Evolutionary conservation across 2,329 filamentous ascomycete species (phyloP).

Genomic region (Fusarium sp.): DNA sequence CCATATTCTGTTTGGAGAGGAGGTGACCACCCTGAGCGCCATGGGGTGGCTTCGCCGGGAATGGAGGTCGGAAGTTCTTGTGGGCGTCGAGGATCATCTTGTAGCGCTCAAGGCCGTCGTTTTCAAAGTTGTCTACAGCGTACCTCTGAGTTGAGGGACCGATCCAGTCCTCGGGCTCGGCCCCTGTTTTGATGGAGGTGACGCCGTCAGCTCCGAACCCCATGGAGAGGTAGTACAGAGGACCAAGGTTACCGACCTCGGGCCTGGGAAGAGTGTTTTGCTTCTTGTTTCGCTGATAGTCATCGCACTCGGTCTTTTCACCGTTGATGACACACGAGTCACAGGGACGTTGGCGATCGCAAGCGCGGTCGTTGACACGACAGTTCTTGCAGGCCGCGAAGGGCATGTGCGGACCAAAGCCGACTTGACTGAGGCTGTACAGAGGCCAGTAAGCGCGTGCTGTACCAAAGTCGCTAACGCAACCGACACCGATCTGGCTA

Average conservation of each 20-base stretch:
- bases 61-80: conserved; percentile 15
- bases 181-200: conserved; percentile 35
- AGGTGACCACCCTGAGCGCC: not conserved
- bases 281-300: not conserved
- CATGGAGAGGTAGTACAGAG: conserved; percentile 51
- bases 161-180: conserved; percentile 36
- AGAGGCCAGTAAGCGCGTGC: conserved; percentile 24
- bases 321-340: conserved; percentile 46
- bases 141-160: conserved; percentile 37
- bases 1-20: not conserved
- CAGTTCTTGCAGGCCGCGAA: conserved; percentile 45
- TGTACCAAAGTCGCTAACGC: conserved; percentile 13
- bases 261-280: conserved; percentile 11
- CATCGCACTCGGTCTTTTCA: conserved; percentile 3
- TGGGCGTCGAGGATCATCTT: conserved; percentile 1
- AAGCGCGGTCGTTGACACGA: conserved; percentile 36
- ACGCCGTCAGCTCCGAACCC: conserved; percentile 41
- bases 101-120: not conserved
- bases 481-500: conserved; percentile 48
- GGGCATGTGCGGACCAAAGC: conserved; percentile 45
- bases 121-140: not conserved
- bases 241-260: conserved; percentile 21
- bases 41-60: not conserved
- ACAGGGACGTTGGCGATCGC: conserved; percentile 54
- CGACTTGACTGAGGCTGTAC: conserved; percentile 47